Evolutionary conservation across 2,329 filamentous ascomycete species (phyloP), one percentile per base, ranked within the genome.

Genomic region (Seiridium unicorne): DNA sequence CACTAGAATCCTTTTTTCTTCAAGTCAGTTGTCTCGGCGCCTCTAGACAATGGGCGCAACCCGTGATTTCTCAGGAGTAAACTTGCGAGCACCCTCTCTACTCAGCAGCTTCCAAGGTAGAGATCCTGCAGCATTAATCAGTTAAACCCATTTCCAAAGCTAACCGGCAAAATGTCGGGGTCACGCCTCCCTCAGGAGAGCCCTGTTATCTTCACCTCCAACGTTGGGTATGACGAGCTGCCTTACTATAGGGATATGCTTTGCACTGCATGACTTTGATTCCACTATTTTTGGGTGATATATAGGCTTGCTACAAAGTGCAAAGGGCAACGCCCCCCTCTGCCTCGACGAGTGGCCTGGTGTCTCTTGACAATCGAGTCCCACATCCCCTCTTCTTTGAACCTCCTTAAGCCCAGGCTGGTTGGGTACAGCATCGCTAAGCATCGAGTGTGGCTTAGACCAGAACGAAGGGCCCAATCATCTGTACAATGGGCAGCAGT

Each of bases 131-230:
- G 9, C 9, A 18, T 48, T 48, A 7, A 9, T 35, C 32, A 38
- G n/a, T 47, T 32, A 8, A 32, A 35, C 34, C 10, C 44, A 34
- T 10, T 38, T 31, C n/a, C n/a, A 36, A 47, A 47, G 44, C 40
- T 57, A 47, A 47, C 13, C 54, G 54, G 54, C 9, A 57, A 57
- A 57, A 57, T 57, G 31, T 57, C 54, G 54, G 54, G 54, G 40
- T 40, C 53, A 42, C 53, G 35, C 26, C 26, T 11, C 18, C 18
- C 26, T 42, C 38, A 13, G 38, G 38, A 1, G 38, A 42, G 38
- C 13, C 38, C 13, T 42, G 38, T 42, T 13, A 42, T 7, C 38
- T 13, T 13, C 38, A 8, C 13, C 38, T 26, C 18, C 18, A 2
- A 26, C 18, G 18, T 26, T 26, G 18, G 18, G 18, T 26, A 26